Conservation (phyloP, 2,329 filamentous ascomycete genomes). For the Fusarium lyarnte region DNA sequence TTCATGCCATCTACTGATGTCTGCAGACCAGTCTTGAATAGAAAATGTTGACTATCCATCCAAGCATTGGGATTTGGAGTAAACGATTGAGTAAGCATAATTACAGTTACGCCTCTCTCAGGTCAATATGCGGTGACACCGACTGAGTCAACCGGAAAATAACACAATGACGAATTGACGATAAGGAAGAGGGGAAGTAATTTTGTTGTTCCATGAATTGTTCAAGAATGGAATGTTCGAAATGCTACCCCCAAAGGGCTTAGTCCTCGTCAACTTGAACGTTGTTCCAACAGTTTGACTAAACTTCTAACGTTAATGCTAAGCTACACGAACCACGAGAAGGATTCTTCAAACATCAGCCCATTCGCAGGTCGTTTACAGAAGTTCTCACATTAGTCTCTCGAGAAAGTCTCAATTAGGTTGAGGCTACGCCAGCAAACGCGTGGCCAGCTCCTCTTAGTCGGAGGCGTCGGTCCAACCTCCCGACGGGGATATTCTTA, state of each 20-base stretch:
- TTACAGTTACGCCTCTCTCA: not conserved
- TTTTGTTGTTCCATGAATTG: not conserved
- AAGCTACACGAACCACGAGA: not conserved
- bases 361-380: not conserved
- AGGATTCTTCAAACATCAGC: constrained; percentile 5
- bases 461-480: constrained; percentile 18
- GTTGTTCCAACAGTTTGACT: not conserved
- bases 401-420: not conserved
- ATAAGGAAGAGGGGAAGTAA: not conserved
- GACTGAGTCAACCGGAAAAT: not conserved
- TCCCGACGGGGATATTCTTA: constrained; percentile 21
- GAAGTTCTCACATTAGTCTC: constrained; percentile 9
- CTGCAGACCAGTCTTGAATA: not conserved
- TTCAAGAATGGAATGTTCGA: not conserved
- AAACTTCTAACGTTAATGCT: not conserved
- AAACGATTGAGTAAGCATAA: not conserved
- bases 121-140: not conserved
- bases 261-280: not conserved
- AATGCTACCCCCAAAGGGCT: not conserved
- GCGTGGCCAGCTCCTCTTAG: constrained; percentile 28
- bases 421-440: constrained; percentile 38
- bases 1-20: not conserved
- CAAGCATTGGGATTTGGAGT: not conserved
- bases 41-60: not conserved
- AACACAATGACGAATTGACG: not conserved